Percentiles rank a stretch among this genome's conserved stretches.
These are phyloP conservation scores for Hanseniaspora valbyensis DNA, from an alignment of 805 yeast genomes.

Conservation along the genomic window DNA sequence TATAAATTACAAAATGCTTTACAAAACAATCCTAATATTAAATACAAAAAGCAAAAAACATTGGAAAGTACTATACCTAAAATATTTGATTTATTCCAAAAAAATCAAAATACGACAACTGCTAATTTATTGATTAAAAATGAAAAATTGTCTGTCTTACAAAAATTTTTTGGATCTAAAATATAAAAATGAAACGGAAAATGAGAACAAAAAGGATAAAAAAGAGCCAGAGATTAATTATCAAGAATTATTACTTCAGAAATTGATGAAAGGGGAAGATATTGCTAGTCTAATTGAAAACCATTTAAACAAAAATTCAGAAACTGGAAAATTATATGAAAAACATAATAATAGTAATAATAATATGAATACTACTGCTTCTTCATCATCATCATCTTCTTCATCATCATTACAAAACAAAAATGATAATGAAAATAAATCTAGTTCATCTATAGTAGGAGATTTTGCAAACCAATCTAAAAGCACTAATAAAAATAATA, in stretches of 20 bases:
- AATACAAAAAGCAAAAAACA: neutral
- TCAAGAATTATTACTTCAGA: neutral
- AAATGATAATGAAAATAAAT: too few relatives aligned
- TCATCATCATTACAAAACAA: too few relatives aligned
- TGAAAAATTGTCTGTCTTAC: constrained; percentile 1
- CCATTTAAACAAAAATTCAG: neutral
- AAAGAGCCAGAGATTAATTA: neutral
- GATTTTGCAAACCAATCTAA: neutral
- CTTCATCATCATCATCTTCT: too few relatives aligned
- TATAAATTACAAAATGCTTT: constrained; percentile 9
- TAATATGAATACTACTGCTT: too few relatives aligned
- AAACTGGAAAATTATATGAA: neutral
- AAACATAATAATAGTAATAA: too few relatives aligned
- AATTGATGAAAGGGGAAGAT: neutral
- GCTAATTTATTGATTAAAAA: neutral
- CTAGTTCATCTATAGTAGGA: neutral
- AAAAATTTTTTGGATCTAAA: neutral
- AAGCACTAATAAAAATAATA: neutral
- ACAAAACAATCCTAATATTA: neutral
- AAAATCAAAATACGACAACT: neutral
- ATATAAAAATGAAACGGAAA: neutral
- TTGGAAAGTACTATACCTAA: constrained; percentile 9
- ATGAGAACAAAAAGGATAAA: neutral
- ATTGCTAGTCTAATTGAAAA: neutral
- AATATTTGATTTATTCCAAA: neutral